phyloP scores from a whole-genome alignment of 2,329 filamentous ascomycete species.

The Erysiphe neolycopersici region DNA sequence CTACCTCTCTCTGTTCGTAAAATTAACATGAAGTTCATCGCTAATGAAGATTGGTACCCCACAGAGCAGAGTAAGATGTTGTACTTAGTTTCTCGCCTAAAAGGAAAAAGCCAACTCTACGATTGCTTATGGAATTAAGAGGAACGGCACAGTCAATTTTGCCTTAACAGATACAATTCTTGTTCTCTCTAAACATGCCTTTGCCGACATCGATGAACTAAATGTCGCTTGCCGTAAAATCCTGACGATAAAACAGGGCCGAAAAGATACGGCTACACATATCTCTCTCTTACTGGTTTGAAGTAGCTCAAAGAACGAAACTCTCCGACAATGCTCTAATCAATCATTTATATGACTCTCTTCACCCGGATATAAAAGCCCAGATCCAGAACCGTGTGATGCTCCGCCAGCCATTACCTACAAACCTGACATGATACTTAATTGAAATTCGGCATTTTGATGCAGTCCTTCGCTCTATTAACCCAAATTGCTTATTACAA shows the following conservation, averaged over 20 bases:
- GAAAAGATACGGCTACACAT: constrained; percentile 1
- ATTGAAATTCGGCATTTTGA: not conserved
- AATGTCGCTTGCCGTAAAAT: not conserved
- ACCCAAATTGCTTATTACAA: too few relatives aligned
- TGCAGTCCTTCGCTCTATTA: not conserved
- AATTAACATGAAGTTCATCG: not conserved
- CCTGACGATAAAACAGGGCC: not conserved
- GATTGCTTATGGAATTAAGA: not conserved
- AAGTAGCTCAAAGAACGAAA: not conserved
- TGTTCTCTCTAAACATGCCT: not conserved
- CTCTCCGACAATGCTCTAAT: not conserved
- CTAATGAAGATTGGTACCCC: not conserved
- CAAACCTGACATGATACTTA: not conserved
- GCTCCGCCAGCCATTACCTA: not conserved
- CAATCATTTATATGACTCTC: not conserved
- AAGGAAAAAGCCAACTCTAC: not conserved
- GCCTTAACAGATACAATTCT: not conserved
- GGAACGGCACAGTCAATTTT: not conserved
- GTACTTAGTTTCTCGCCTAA: not conserved
- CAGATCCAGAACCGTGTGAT: not conserved
- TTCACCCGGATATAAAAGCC: not conserved
- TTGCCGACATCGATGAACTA: not conserved
- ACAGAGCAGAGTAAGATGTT: not conserved
- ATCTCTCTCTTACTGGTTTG: not conserved
- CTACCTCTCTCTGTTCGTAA: not conserved